Base-by-base conservation (phyloP, 1,139 yeast species). In the Saccharomyces hybrid region DNA sequence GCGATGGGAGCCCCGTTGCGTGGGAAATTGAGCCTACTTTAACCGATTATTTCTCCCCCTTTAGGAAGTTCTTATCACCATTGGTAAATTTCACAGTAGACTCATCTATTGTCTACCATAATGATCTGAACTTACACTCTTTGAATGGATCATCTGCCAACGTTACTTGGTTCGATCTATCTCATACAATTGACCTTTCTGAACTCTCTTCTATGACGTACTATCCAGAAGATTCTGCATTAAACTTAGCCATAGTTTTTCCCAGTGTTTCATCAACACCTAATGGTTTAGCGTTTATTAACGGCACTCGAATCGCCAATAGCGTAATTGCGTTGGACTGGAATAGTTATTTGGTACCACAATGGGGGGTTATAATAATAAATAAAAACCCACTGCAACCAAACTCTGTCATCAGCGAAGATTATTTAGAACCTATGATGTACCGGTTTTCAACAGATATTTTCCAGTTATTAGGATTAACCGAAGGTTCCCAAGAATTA, bases 351-450 rank as follows among this genome's bases (percentile, higher is more conserved):
- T 71, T 88, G 53, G 80, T 91, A 32, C 96, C 97, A 6, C 96
- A 88, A 71, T 91, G 96, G 96, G 98, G 98, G 24, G 86, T 86
- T 2, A 77, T 85, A 3, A 75, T 84, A 26, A 70, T 79, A 55
- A 81, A 84, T 63, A 74, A 78, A 47, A 68, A 73, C 4, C 64
- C 74, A 51, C 54, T 71, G 8, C 62, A 69, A 27, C 57, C 62
- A 27, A 68, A 71, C 52, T 55, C 72, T 0, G 58, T 62, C 6
- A 64, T 85, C 31, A 63, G 76, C 1, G 71, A 73, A 32, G 69
- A 69, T 0, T 86, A 82, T 50, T 73, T 91, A 55, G 63, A 73
- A 19, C 84, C 86, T 1, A 71, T 81, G 0, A 72, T 90, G 68
- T 88, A 86, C 59, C 77, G 78, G 1, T 90, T 91, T 68, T 78